Evolutionary conservation across 176 grass and related monocot genomes (phyloP).

Genomic region (Neostapfia colusana): DNA sequence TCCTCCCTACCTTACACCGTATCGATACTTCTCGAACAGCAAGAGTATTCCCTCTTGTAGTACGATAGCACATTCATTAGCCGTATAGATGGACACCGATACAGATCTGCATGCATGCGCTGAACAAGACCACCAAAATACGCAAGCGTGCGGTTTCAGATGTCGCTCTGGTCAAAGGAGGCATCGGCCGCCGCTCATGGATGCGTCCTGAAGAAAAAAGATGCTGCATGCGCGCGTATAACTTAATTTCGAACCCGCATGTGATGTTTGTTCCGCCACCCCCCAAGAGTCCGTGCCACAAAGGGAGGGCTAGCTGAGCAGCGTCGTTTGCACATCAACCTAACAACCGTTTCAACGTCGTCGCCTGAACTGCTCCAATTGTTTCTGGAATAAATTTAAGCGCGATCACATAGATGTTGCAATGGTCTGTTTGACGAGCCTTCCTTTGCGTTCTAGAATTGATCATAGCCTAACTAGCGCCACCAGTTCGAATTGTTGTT

Average conservation of each 20-base stretch:
- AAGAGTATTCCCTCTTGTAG: neutral
- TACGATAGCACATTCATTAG: neutral
- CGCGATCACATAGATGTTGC: neutral
- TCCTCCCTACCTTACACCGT: too few species aligned
- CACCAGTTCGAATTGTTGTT: neutral
- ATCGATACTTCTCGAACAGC: too few species aligned
- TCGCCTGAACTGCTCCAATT: neutral
- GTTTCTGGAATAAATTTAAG: neutral
- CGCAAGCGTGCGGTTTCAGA: neutral
- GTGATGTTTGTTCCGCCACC: neutral
- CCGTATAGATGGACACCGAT: neutral
- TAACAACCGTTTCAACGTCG: neutral
- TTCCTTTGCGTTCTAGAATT: too few species aligned
- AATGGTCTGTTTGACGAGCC: neutral
- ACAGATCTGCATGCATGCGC: neutral
- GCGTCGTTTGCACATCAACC: too few species aligned
- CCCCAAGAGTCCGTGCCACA: neutral
- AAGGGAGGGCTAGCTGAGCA: too few species aligned
- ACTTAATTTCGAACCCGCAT: neutral
- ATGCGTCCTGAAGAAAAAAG: neutral
- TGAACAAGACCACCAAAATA: neutral
- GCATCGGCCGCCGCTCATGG: neutral
- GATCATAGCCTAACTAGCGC: too few species aligned
- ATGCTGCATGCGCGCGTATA: neutral
- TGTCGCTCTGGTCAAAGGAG: neutral